Conservation (phyloP, 2,329 filamentous ascomycete species). For the Pezicula radicicola region DNA sequence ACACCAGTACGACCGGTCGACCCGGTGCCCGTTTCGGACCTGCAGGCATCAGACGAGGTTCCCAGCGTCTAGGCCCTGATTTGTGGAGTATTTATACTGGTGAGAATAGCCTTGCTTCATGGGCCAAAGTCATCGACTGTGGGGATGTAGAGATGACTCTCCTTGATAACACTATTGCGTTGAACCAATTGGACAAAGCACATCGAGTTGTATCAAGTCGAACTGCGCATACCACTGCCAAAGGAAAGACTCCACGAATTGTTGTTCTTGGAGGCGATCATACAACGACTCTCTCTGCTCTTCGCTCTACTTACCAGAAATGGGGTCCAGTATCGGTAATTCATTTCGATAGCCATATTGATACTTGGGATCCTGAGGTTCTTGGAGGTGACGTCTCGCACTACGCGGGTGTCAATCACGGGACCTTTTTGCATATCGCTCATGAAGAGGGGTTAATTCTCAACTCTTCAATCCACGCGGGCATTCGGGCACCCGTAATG, state of each 20-base stretch:
- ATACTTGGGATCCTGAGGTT: conserved; percentile 12
- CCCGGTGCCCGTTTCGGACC: conserved; percentile 35
- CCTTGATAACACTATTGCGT: conserved; percentile 35
- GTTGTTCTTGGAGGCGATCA: conserved; percentile 15
- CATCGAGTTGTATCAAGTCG: neutral
- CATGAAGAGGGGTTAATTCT: conserved; percentile 27
- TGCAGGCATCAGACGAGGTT: conserved; percentile 29
- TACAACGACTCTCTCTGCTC: conserved; percentile 7
- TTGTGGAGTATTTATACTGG: conserved; percentile 37
- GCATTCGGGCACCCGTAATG: conserved; percentile 24
- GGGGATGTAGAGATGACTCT: conserved; percentile 44
- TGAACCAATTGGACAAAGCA: conserved; percentile 7
- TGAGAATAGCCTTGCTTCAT: conserved; percentile 35
- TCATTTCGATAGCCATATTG: conserved; percentile 41
- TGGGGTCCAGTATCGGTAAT: conserved; percentile 11
- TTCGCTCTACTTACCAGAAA: conserved; percentile 2
- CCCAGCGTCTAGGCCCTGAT: conserved; percentile 22
- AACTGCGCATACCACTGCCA: conserved; percentile 39
- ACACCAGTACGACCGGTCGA: conserved; percentile 36
- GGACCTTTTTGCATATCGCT: conserved; percentile 29
- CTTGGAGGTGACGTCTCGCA: conserved; percentile 25
- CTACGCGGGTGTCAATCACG: conserved; percentile 26
- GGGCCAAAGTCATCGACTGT: conserved; percentile 47
- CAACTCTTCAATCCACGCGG: conserved; percentile 20
- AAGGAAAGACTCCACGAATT: conserved; percentile 2